These are phyloP conservation scores for Reticulascus tulasneorum DNA, from an alignment of 2,329 filamentous ascomycete species.

Conservation along the genomic window DNA sequence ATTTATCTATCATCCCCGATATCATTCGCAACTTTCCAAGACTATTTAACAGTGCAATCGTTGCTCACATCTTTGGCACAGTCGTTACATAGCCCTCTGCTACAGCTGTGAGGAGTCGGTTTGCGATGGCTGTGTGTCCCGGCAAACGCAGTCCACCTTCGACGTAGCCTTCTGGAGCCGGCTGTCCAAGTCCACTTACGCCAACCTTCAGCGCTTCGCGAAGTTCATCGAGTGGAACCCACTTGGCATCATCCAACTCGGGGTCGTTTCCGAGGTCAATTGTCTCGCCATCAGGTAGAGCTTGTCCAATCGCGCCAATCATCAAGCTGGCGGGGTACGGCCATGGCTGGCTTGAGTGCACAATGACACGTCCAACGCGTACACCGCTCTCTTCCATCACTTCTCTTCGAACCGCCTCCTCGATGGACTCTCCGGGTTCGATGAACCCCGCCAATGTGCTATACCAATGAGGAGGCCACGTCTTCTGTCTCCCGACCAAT, in stretches of 20 bases:
- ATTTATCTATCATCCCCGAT: too few relatives aligned
- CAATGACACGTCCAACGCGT: constrained; percentile 68
- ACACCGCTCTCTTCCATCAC: constrained; percentile 86
- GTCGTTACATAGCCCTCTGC: constrained; percentile 66
- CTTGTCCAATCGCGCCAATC: constrained; percentile 86
- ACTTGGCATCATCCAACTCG: constrained; percentile 84
- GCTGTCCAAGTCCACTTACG: constrained; percentile 63
- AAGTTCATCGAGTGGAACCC: constrained; percentile 81
- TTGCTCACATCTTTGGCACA: constrained; percentile 47
- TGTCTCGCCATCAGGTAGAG: constrained; percentile 69
- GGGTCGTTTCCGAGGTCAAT: constrained; percentile 85
- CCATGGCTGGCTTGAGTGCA: constrained; percentile 85
- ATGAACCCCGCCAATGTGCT: constrained; percentile 84
- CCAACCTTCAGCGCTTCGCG: constrained; percentile 67
- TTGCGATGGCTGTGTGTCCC: constrained; percentile 84
- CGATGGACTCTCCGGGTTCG: constrained; percentile 79
- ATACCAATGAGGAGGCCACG: constrained; percentile 84
- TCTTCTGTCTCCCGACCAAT: constrained; percentile 78
- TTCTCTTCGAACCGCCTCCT: constrained; percentile 78
- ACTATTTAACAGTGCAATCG: too few relatives aligned
- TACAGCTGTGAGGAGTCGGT: constrained; percentile 79
- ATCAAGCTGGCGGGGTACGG: constrained; percentile 81
- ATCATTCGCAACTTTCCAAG: too few relatives aligned
- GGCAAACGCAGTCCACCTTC: constrained; percentile 78
- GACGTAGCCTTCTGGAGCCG: constrained; percentile 62